Base-by-base conservation (phyloP, 768 basidiomycete genomes). In the Agaricus blazei region DNA sequence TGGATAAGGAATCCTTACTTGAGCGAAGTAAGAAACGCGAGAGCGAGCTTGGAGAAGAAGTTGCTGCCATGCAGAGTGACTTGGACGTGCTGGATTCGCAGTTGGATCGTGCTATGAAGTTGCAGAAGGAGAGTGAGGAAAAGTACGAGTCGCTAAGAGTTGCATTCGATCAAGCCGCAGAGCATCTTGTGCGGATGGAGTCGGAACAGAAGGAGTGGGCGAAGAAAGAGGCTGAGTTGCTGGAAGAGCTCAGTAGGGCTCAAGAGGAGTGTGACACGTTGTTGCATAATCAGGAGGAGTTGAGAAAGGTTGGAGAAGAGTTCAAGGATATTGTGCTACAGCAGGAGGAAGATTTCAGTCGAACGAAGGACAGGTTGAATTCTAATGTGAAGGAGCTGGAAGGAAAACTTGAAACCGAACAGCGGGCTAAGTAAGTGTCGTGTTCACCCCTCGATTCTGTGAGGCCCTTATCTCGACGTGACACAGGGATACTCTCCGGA, bases 11-110 rank as follows among this genome's bases (percentile, higher is more conserved):
- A 56, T 71, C 79, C 3, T 73, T 91, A 11, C 77, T 98, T 1
- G 86, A 91, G 56, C 78, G 93, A 46, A 88, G 86, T 68, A 94
- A 93, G 71, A 82, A 83, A 60, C 83, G 85, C n/a, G 93, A 96
- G 67, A 77, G 77, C 29, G 86, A 92, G 57, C 76, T 98, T 2
- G 87, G 93, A 66, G 93, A 97, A 52, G 93, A 95, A 62, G 79
- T 95, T 12, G 72, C 74, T 1, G 82, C 85, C 1, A 70, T 97
- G 23, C 92, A 97, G 62, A 75, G 77, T 3, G 95, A 98, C 63
- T 76, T 96, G 44, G 90, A 94, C 54, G 77, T 83, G 2, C 75
- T 96, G 11, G 92, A 95, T 62, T 87, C 85, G 3, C 93, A 98
- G 63, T 78, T 96, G 8, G 90, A 90, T 54, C 81, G 88, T 7